Percentiles rank a stretch among this genome's conserved stretches.
phyloP scores from a whole-genome alignment of 2,329 filamentous ascomycete species.

The Rhynchosporium secalis region DNA sequence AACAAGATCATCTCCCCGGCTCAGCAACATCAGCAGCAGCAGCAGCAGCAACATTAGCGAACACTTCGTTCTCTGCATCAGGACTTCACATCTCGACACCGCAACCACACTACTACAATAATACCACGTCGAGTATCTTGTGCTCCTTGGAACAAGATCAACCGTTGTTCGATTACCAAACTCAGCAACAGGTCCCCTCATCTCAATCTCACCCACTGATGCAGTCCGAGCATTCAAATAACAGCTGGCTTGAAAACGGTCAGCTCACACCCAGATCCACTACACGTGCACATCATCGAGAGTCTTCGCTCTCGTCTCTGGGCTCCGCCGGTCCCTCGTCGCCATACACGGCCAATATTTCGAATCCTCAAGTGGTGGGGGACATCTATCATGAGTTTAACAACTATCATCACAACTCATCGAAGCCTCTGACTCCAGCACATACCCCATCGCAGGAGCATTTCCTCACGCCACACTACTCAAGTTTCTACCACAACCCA shows the following conservation, averaged over 20 bases:
- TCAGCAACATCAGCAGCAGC: slow-evolving; percentile 21
- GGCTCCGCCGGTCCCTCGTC: slow-evolving; percentile 61
- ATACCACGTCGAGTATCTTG: slow-evolving; percentile 25
- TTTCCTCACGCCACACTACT: slow-evolving; percentile 41
- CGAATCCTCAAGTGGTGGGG: slow-evolving; percentile 59
- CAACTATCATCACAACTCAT: slow-evolving; percentile 38
- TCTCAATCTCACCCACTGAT: slow-evolving; percentile 35
- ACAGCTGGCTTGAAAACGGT: slow-evolving; percentile 37
- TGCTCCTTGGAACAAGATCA: slow-evolving; percentile 31
- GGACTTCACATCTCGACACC: slow-evolving; percentile 23
- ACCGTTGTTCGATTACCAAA: slow-evolving; percentile 32
- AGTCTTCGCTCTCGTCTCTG: slow-evolving; percentile 61
- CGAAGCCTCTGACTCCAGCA: slow-evolving; percentile 39
- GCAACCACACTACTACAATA: slow-evolving; percentile 25
- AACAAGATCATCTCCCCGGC: slow-evolving; percentile 3
- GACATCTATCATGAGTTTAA: slow-evolving; percentile 44
- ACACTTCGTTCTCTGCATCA: slow-evolving; percentile 7
- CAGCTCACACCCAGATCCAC: slow-evolving; percentile 40
- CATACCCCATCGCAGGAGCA: slow-evolving; percentile 39
- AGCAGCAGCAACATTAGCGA: slow-evolving; percentile 14
- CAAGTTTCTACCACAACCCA: slow-evolving; percentile 42
- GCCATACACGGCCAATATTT: slow-evolving; percentile 55
- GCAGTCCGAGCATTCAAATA: slow-evolving; percentile 35
- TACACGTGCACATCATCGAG: slow-evolving; percentile 52
- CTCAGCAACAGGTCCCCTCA: slow-evolving; percentile 23